Conservation (phyloP, 192 early-diverging fungal genomes). For the Rhizophagus prolifer region DNA sequence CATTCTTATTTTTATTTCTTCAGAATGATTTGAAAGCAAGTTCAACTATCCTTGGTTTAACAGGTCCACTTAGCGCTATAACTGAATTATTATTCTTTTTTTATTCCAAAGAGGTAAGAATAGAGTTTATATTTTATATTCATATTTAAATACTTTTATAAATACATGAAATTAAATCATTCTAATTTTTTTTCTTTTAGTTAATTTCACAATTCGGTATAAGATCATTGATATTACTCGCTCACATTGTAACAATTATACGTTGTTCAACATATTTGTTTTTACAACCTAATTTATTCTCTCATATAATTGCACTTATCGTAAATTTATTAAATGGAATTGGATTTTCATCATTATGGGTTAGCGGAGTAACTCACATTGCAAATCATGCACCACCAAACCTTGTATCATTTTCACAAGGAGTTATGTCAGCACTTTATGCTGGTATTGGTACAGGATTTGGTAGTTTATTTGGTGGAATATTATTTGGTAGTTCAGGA, state of each 20-base stretch:
- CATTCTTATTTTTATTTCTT: constrained; percentile 47
- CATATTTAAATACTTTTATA: not conserved
- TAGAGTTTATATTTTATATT: not conserved
- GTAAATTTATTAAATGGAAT: constrained; percentile 46
- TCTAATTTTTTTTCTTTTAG: constrained; percentile 23
- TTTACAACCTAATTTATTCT: constrained; percentile 34
- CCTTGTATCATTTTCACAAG: constrained; percentile 47
- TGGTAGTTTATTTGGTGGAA: constrained; percentile 42
- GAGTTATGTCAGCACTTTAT: constrained; percentile 26
- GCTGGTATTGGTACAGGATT: constrained; percentile 42
- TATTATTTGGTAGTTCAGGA: constrained; percentile 41
- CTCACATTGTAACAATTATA: constrained; percentile 47
- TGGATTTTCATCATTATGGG: constrained; percentile 48
- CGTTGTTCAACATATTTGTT: constrained; percentile 42
- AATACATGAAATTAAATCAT: not conserved
- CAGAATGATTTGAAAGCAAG: constrained; percentile 44
- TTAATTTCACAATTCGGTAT: constrained; percentile 46
- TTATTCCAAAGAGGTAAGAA: constrained; percentile 46
- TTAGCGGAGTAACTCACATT: constrained; percentile 44
- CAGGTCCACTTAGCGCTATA: constrained; percentile 42
- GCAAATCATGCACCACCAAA: constrained; percentile 45
- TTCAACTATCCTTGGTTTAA: constrained; percentile 42
- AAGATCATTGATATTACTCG: constrained; percentile 40
- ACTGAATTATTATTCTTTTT: constrained; percentile 48
- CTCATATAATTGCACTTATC: constrained; percentile 38